A percentile compares a stretch with the other conserved stretches of the same genome.
These are phyloP conservation scores for Aschersonia sp. DNA, from an alignment of 2,329 filamentous ascomycete genomes.

Conservation along the genomic window DNA sequence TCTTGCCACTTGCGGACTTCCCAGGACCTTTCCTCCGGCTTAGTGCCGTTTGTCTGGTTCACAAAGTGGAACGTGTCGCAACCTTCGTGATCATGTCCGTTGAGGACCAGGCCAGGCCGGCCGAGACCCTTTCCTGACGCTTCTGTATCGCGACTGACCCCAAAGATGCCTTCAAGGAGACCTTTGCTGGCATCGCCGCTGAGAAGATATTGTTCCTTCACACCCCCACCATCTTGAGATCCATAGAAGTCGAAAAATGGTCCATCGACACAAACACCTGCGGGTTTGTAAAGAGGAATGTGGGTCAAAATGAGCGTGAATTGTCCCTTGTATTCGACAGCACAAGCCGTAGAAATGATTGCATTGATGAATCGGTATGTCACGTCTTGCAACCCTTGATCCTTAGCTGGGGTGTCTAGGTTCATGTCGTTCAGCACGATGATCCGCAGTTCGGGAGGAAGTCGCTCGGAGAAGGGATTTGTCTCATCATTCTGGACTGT, in stretches of 20 bases:
- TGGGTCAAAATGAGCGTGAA: constrained; percentile 85
- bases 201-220: constrained; percentile 87
- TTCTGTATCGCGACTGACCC: constrained; percentile 48
- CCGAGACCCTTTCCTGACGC: constrained; percentile 50
- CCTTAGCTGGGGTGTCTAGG: constrained; percentile 68
- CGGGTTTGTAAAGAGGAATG: constrained; percentile 74
- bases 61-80: constrained; percentile 82
- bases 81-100: constrained; percentile 89
- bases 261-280: constrained; percentile 68
- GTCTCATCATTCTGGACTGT: constrained; percentile 25
- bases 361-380: constrained; percentile 67
- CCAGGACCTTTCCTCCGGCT: constrained; percentile 29
- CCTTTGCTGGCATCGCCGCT: constrained; percentile 56
- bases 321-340: constrained; percentile 46
- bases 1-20: constrained; percentile 32
- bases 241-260: constrained; percentile 72
- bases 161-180: constrained; percentile 74
- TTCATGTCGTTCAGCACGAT: constrained; percentile 88
- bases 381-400: constrained; percentile 51
- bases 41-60: constrained; percentile 39
- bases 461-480: constrained; percentile 30
- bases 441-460: constrained; percentile 60
- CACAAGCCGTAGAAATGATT: constrained; percentile 45
- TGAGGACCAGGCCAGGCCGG: constrained; percentile 65
- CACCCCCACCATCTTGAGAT: constrained; percentile 47